Percentiles rank a stretch among this genome's conserved stretches.
phyloP scores from a whole-genome alignment of 2,329 filamentous ascomycete species.

The Talaromyces sp. region DNA sequence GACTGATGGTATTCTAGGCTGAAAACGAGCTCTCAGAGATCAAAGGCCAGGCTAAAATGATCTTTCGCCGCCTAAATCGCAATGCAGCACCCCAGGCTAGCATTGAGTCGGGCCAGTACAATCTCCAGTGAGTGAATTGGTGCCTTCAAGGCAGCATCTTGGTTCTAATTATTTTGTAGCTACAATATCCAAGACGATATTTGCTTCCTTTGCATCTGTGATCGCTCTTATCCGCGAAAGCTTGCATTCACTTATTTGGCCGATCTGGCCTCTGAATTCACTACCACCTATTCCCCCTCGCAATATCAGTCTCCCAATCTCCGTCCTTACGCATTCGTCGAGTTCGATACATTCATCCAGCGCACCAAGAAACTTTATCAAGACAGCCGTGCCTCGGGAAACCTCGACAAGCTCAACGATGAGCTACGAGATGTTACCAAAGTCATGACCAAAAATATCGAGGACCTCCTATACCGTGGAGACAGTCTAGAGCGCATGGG shows the following conservation, averaged over 20 bases:
- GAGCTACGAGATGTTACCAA: slow-evolving; percentile 97
- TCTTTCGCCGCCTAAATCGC: slow-evolving; percentile 83
- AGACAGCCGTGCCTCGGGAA: slow-evolving; percentile 85
- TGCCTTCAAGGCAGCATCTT: neutral
- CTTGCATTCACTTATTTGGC: slow-evolving; percentile 97
- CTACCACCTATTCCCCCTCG: slow-evolving; percentile 73
- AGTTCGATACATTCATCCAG: slow-evolving; percentile 96
- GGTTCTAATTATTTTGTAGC: slow-evolving; percentile 49
- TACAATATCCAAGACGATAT: slow-evolving; percentile 83
- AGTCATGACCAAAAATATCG: slow-evolving; percentile 99
- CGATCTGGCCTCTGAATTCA: slow-evolving; percentile 89
- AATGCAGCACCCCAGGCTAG: slow-evolving; percentile 88
- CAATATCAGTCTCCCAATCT: slow-evolving; percentile 75
- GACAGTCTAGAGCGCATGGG: slow-evolving; percentile 97
- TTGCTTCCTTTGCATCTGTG: slow-evolving; percentile 91
- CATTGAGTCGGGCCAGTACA: slow-evolving; percentile 83
- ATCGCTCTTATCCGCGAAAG: slow-evolving; percentile 92
- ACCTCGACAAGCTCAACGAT: slow-evolving; percentile 93
- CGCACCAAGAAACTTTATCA: slow-evolving; percentile 93
- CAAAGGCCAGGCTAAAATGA: slow-evolving; percentile 86
- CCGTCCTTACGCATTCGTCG: slow-evolving; percentile 93
- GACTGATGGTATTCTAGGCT: slow-evolving; percentile 48
- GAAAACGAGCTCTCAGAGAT: slow-evolving; percentile 80
- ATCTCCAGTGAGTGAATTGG: slow-evolving; percentile 70
- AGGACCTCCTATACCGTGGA: slow-evolving; percentile 92